Base-by-base conservation (phyloP, 1,139 yeast genomes). In the Entelexis sorbosivorans region DNA sequence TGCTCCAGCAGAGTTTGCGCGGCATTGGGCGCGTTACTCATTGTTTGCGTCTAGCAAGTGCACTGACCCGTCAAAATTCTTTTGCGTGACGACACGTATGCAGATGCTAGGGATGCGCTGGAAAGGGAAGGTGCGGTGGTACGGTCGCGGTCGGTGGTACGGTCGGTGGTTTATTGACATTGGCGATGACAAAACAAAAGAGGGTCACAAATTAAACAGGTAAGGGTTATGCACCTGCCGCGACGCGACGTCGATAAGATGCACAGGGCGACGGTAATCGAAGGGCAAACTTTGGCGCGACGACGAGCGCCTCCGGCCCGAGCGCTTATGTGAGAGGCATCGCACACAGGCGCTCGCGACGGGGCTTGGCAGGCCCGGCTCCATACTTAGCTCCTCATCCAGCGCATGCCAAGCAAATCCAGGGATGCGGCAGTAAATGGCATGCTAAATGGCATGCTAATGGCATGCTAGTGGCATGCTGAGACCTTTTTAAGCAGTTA, bases 1-100 rank as follows among this genome's bases (percentile, higher is more conserved):
- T 59, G 60, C 24, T 52, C 50, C 17, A 60, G 52, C 9, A 59
- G 48, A 19, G 42, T 19, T 10, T 45, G 48, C 19, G 48, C 42
- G 17, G 42, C 42, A 33, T 45, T 44, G 16, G 39, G 39, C 32
- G 47, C 39, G 16, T 22, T 10, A 26, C 47, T 29, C 47, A 44
- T 44, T 24, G 39, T 24, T 11, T 2, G 31, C 13, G 14, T 16
- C 31, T n/a, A 10, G 8, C 14, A 6, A 10, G 20, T 16, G 14
- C n/a, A n/a, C n/a, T n/a, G n/a, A n/a, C n/a, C n/a, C n/a, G n/a
- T n/a, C n/a, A n/a, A n/a, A n/a, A n/a, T 26, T 10, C 9, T 39
- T 39, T 39, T 26, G 11, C n/a, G 20, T 22, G 29, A 2, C 38
- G 38, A 36, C 40, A 36, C 40, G 40, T 36, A 36, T 36, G 40